Percentiles rank a stretch among this genome's conserved stretches.
These are phyloP conservation scores for Mrakia gelida DNA, from an alignment of 768 basidiomycete genomes.

Conservation along the genomic window DNA sequence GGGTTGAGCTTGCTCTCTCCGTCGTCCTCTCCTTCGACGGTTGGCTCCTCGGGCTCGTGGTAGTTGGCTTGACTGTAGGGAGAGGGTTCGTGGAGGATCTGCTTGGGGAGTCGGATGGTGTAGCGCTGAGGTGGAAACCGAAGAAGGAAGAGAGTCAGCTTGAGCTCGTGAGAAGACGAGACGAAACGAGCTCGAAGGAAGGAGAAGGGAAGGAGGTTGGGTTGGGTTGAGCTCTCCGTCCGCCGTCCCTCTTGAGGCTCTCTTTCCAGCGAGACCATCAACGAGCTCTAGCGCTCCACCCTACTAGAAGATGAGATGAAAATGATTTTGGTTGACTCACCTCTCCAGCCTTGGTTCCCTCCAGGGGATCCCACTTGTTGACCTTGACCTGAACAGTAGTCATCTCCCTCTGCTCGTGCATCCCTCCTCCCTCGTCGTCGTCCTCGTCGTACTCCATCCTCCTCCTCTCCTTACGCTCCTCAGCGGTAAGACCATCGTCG, in stretches of 20 bases:
- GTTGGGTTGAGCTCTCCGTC: neutral
- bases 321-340: constrained; percentile 38
- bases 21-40: constrained; percentile 72
- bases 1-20: constrained; percentile 48
- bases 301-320: neutral
- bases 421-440: constrained; percentile 58
- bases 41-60: constrained; percentile 68
- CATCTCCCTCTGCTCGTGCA: constrained; percentile 56
- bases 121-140: constrained; percentile 57
- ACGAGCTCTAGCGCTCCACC: no score
- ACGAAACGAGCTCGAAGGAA: constrained; percentile 25
- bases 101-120: constrained; percentile 91
- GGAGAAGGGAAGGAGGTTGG: neutral
- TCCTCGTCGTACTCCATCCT: constrained; percentile 50
- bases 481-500: constrained; percentile 56
- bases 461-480: constrained; percentile 30
- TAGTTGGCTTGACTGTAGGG: constrained; percentile 62
- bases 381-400: constrained; percentile 68
- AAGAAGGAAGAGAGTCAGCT: constrained; percentile 14
- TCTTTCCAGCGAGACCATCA: no score
- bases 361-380: constrained; percentile 80
- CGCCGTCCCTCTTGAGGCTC: neutral
- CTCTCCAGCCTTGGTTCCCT: constrained; percentile 76
- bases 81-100: constrained; percentile 79
- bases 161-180: neutral